Base-by-base conservation (phyloP, 1,284 basidiomycete genomes). In the Peniophora sp. region DNA sequence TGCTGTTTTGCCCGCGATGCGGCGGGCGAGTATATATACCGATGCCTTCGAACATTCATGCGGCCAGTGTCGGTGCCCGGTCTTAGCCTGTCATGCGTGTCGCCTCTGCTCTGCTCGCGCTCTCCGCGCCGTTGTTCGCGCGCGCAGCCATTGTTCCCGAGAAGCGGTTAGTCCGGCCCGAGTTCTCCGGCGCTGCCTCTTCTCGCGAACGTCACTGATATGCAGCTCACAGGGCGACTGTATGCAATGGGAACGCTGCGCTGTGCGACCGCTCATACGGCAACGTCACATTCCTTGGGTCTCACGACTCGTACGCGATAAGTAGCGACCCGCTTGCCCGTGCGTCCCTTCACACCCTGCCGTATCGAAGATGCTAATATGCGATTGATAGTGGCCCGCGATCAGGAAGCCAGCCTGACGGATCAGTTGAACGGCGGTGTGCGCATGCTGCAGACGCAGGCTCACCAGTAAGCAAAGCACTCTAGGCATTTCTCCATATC, bases 221-320 rank as follows among this genome's bases (percentile, higher is more conserved):
- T 8, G 23, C 22, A 15, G 8, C 23, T 20, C n/a, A 9, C n/a
- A 45, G 43, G 18, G 43, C 43, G 23, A 56, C 63, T 6, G 62
- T 76, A 3, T 81, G 78, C 61, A 80, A 80, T 57, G 77, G 78
- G 1, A 73, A 71, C 44, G 68, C 76, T 1, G 75, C 79, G 57
- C 69, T 85, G 18, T 90, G 87, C 64, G 58, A 67, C 50, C 71
- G 79, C 36, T 67, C 64, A 22, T 90, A 88, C 64, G 78, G 72
- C 6, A 79, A 78, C 54, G 67, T 75, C 22, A 86, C 84, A 0
- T 82, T 78, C 58, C 58, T 87, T 22, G 85, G 84, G 44, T 55
- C 85, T 3, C 86, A 90, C 64, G 77, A 90, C 65, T 83, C 79
- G 8, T 88, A 80, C 58, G 80, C 79, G 2, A 79, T 80, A 57